phyloP scores from a whole-genome alignment of 1,284 basidiomycete genomes.

The Heimioporus punctisporus region DNA sequence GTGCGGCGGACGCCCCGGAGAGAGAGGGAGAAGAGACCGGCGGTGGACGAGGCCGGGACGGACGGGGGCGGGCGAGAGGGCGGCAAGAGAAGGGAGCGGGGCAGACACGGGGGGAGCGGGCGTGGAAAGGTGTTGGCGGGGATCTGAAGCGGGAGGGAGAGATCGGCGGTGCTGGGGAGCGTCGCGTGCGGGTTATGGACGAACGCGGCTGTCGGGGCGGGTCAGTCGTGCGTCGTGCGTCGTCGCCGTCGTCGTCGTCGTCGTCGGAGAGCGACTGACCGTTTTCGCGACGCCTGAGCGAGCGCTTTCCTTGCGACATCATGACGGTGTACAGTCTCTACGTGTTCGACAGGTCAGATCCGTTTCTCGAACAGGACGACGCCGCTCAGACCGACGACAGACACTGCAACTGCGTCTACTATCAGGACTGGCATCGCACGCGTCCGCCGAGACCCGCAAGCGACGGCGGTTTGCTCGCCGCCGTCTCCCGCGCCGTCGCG shows the following conservation, averaged over 20 bases:
- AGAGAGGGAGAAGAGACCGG: slow-evolving; percentile 75
- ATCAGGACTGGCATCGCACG: slow-evolving; percentile 92
- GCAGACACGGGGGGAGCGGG: slow-evolving; percentile 70
- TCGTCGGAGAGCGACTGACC: no score
- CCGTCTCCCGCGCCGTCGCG: slow-evolving; percentile 67
- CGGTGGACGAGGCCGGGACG: slow-evolving; percentile 59
- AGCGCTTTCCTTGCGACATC: slow-evolving; percentile 81
- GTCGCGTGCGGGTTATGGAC: slow-evolving; percentile 71
- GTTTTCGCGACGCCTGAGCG: slow-evolving; percentile 75
- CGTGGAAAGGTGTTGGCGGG: slow-evolving; percentile 67
- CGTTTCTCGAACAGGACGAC: background rate
- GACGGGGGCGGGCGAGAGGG: slow-evolving; percentile 39
- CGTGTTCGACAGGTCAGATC: slow-evolving; percentile 78
- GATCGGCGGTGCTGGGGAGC: slow-evolving; percentile 58
- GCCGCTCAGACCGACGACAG: slow-evolving; percentile 40
- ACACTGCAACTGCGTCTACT: slow-evolving; percentile 91
- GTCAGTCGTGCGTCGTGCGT: no score
- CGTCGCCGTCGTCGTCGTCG: no score
- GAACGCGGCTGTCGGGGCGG: slow-evolving; percentile 54
- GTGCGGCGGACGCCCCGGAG: slow-evolving; percentile 73
- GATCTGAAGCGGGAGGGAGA: slow-evolving; percentile 44
- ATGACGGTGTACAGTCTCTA: slow-evolving; percentile 92
- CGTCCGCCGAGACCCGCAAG: slow-evolving; percentile 68
- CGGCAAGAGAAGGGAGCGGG: slow-evolving; percentile 58
- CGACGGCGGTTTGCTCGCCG: slow-evolving; percentile 67